A percentile compares a stretch with the other conserved stretches of the same genome.
Conservation (phyloP, 1,284 basidiomycete species). For the Cutaneotrichosporon sp. region DNA sequence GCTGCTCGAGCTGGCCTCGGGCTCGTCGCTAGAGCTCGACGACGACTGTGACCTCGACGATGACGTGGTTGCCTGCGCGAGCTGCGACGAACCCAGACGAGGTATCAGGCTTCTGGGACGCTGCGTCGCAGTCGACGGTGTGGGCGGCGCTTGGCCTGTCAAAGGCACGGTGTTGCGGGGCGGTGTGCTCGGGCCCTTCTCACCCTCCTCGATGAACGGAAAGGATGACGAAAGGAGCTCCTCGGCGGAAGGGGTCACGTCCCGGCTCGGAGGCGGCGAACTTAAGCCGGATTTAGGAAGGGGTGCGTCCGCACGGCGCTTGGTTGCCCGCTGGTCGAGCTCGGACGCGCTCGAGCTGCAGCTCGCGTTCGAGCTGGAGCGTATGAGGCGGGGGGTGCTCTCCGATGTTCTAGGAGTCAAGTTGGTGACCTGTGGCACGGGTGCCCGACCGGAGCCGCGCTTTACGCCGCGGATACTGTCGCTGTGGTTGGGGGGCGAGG, state of each 20-base stretch:
- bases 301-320: slow-evolving; percentile 21
- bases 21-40: not conserved
- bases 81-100: slow-evolving; percentile 9
- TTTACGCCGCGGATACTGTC: slow-evolving; percentile 26
- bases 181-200: slow-evolving; percentile 14
- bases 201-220: slow-evolving; percentile 19
- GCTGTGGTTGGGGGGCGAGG: slow-evolving; percentile 1
- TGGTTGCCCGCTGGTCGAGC: slow-evolving; percentile 25
- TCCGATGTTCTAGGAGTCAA: not conserved
- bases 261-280: slow-evolving; percentile 32
- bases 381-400: slow-evolving; percentile 5
- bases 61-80: not conserved
- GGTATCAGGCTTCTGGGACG: slow-evolving; percentile 18
- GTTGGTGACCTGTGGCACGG: slow-evolving; percentile 9
- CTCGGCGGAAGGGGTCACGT: slow-evolving; percentile 20
- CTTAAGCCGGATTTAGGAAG: slow-evolving; percentile 25
- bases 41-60: not conserved
- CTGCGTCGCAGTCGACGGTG: not conserved
- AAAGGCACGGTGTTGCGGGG: not conserved
- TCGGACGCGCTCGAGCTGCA: slow-evolving; percentile 25
- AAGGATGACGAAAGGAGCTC: not conserved
- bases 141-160: slow-evolving; percentile 8
- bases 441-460: slow-evolving; percentile 27
- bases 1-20: not conserved
- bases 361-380: slow-evolving; percentile 24